Conservation (phyloP, 192 early-diverging fungal genomes). For the Entophlyctis luteolus region DNA sequence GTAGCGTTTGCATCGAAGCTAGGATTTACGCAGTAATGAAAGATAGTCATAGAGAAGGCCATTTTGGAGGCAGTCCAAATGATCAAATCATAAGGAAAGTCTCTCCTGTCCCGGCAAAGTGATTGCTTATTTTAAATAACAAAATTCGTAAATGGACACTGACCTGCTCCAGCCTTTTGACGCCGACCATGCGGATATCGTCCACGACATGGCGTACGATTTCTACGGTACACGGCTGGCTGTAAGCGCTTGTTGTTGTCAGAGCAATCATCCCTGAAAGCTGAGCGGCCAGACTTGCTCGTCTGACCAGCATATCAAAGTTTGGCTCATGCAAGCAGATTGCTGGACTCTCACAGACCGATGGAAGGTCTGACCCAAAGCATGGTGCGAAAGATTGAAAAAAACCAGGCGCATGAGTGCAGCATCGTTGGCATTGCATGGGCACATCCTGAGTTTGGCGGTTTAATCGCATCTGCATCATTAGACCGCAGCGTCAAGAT, state of each 20-base stretch:
- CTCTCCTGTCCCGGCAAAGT: no score
- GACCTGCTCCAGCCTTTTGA: no score
- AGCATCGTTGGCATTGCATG: conserved; percentile 81
- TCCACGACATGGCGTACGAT: conserved; percentile 88
- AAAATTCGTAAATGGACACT: no score
- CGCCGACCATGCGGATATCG: conserved; percentile 84
- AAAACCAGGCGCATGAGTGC: conserved; percentile 69
- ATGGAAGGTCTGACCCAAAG: conserved; percentile 60
- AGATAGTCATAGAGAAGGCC: no score
- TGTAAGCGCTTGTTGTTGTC: conserved; percentile 20
- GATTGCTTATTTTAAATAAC: no score
- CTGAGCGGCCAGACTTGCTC: conserved; percentile 63
- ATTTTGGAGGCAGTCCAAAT: no score
- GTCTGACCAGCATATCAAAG: conserved; percentile 89
- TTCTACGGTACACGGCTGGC: conserved; percentile 88
- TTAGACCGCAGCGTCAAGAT: conserved; percentile 87
- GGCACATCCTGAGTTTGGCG: conserved; percentile 97
- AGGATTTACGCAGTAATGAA: no score
- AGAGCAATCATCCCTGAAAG: neutral
- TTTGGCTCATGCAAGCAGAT: conserved; percentile 79
- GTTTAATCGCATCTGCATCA: conserved; percentile 84
- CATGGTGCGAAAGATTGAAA: neutral
- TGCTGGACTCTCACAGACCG: conserved; percentile 76
- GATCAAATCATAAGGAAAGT: no score
- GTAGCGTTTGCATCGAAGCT: no score